Base-by-base conservation (phyloP, 495 filamentous ascomycete species). In the Penicillium malachiteum region DNA sequence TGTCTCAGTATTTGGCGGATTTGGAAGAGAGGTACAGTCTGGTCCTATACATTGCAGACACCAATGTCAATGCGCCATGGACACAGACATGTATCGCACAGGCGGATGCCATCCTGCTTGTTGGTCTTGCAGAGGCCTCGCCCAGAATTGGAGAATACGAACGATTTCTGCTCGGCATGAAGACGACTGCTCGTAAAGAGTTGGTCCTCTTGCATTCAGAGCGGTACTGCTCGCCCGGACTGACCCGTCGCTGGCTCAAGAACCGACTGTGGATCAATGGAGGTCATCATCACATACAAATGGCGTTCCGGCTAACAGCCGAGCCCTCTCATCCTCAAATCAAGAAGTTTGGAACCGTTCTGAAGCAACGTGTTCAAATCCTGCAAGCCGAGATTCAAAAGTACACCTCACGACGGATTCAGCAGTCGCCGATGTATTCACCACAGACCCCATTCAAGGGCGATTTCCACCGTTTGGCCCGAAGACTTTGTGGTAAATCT, bases 241-340 rank as follows among this genome's bases (percentile, higher is more conserved):
- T 95, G 21, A 96, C 93, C 0, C 78, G 94, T 37, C 81, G 83
- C 43, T 98, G 94, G 94, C 78, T 98, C 17, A 87, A 90, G 62
- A 96, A 96, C 65, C 87, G 94, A 0, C 82, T 96, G 52, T 98
- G 94, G 94, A 91, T 98, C 62, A 98, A 97, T 62, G 94, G 94
- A n/a, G 91, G 94, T 38, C 95, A 98, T 69, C 93, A 96, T 65
- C 94, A 98, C 63, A 88, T 98, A 21, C 94, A 98, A 65, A 97
- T 98, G 94, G 80, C 89, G 1, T 95, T 92, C 71, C 85, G 87
- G 35, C 81, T 86, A n/a, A 85, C 86, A 30, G 73, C 86, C 5
- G 86, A 93, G 57, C 86, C 91, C 14, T 84, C 90, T 0, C 86
- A 95, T 59, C 83, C 89, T 0, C 88, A 87, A 18, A 77, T 81